Conservation (phyloP, 805 yeast genomes). For the Nakazawaea wyomingensis region DNA sequence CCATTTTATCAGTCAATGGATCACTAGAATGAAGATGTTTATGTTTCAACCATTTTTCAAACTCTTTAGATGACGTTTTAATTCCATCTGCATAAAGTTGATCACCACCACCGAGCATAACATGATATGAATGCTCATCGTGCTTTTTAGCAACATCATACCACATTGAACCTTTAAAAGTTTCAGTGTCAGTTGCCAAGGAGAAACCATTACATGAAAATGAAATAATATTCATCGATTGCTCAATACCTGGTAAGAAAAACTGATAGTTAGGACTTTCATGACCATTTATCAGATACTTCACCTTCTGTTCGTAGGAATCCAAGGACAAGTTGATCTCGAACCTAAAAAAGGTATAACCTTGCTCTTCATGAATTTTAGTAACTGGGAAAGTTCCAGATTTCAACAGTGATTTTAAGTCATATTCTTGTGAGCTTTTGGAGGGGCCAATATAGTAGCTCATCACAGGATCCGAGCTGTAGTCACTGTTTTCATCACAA, state of each 20-base stretch:
- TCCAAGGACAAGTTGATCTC: conserved; percentile 44
- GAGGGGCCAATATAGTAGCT: conserved; percentile 33
- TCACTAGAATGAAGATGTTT: conserved; percentile 38
- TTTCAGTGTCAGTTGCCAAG: conserved; percentile 56
- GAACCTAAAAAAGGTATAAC: conserved; percentile 58
- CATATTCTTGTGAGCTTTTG: conserved; percentile 13
- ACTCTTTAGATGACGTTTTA: conserved; percentile 47
- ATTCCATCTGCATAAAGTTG: conserved; percentile 88
- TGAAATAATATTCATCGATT: conserved; percentile 77
- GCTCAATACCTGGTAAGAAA: conserved; percentile 56
- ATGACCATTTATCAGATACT: conserved; percentile 53
- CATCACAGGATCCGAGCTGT: conserved; percentile 23
- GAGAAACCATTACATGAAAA: conserved; percentile 93
- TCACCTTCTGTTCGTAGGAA: conserved; percentile 52
- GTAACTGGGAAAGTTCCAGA: conserved; percentile 44
- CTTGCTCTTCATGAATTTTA: conserved; percentile 33
- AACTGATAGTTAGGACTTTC: conserved; percentile 45
- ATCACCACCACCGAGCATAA: conserved; percentile 97
- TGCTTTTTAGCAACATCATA: conserved; percentile 74
- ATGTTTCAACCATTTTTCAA: conserved; percentile 60
- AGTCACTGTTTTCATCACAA: conserved; percentile 30
- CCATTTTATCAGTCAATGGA: conserved; percentile 41
- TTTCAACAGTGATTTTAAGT: conserved; percentile 11
- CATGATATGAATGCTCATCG: conserved; percentile 62
- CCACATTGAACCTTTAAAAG: conserved; percentile 80